Base-by-base conservation (phyloP, 768 basidiomycete genomes). In the Neoboletus subvelutipes region DNA sequence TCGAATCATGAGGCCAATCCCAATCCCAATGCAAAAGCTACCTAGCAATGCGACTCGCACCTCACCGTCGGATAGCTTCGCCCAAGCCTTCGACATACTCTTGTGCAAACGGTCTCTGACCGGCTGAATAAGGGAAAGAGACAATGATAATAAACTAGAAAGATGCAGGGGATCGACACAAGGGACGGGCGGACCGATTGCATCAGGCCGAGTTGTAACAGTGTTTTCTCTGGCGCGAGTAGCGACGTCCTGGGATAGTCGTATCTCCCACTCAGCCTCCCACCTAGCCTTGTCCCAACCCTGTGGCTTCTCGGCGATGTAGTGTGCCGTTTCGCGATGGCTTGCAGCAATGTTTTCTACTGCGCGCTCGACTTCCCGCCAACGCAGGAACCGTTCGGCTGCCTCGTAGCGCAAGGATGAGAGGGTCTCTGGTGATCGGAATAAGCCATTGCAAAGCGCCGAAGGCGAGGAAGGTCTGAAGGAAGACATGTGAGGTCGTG, bases 351-450 rank as follows among this genome's bases (percentile, higher is more conserved):
- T 75, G 36, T 72, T 72, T 56, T 78, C 76, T 7, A 82, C 80
- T 12, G 80, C 80, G 20, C 79, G 76, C 59, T 87, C 84, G 28
- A 89, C 81, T 66, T 88, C 88, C 33, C 86, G 76, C 88, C 88
- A 90, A 31, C 81, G 80, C 54, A 88, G 68, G 69, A 88, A 90
- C 20, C 88, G 80, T 55, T 88, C 85, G 0, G 83, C 78, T 0
- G 86, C 87, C 68, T 89, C 88, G 18, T 71, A 74, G 34, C 88
- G 81, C 31, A 90, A 74, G 1, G 76, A 65, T 1, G 78, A 74
- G 12, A 88, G 75, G 0, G 78, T 85, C 56, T 84, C 85, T 0
- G 87, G 86, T 1, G 84, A 81, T 58, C 78, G 82, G 70, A 90
- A 87, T 13, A 90, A 72, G 12, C 84, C 85, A 29, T 68, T 68